Evolutionary conservation across 1,284 basidiomycete species (phyloP).

Genomic region (Cryptococcus wingfieldii): DNA sequence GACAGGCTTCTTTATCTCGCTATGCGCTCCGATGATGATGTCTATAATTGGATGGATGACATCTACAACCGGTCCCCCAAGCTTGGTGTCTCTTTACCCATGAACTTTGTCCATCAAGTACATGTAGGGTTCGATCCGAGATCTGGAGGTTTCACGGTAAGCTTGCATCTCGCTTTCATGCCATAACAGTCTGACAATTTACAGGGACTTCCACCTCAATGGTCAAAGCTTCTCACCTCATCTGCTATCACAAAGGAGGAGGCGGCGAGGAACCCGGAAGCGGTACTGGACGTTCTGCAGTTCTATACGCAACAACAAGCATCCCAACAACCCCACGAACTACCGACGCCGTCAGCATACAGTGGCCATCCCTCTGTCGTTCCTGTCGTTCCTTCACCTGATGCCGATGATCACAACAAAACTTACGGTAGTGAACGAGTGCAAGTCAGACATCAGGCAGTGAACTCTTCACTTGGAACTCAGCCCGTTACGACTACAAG

Average conservation of each 20-base stretch:
- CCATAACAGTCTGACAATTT: background rate
- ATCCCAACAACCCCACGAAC: too few species aligned
- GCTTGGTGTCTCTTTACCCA: constrained; percentile 89
- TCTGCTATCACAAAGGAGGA: constrained; percentile 97
- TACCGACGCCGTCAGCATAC: too few species aligned
- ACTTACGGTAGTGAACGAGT: too few species aligned
- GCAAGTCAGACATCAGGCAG: too few species aligned
- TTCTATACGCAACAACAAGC: constrained; percentile 93
- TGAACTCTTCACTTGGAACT: too few species aligned
- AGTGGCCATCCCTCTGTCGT: too few species aligned
- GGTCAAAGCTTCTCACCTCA: constrained; percentile 91
- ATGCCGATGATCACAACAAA: too few species aligned
- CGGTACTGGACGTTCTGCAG: constrained; percentile 93
- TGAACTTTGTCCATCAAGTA: constrained; percentile 96
- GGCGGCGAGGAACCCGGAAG: constrained; percentile 93
- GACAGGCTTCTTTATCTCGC: constrained; percentile 54
- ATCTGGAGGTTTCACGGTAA: constrained; percentile 84
- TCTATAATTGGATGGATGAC: constrained; percentile 95
- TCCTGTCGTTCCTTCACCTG: too few species aligned
- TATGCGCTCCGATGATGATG: constrained; percentile 87
- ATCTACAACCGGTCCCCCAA: constrained; percentile 88
- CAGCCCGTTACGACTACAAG: too few species aligned
- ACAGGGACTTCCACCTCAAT: constrained; percentile 92
- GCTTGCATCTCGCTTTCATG: constrained; percentile 20
- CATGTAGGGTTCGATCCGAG: constrained; percentile 96